phyloP scores from a whole-genome alignment of 1,284 basidiomycete species.

The Irpex sp. region DNA sequence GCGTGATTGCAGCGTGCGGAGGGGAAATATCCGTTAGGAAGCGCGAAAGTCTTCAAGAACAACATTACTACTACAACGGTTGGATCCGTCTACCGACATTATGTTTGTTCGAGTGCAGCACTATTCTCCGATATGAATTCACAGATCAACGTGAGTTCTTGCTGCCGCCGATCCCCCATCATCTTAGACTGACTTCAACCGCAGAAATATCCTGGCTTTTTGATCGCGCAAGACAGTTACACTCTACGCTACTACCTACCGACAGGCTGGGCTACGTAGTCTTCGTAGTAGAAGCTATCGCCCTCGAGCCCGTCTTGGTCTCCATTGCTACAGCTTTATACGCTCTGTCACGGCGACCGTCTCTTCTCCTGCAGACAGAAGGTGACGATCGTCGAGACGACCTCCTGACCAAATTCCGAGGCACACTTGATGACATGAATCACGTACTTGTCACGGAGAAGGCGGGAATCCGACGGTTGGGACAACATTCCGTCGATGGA shows the following conservation, averaged over 20 bases:
- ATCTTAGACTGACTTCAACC: neutral
- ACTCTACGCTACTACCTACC: neutral
- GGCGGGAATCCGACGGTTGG: neutral
- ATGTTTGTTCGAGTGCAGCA: neutral
- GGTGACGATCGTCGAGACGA: neutral
- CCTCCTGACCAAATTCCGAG: neutral
- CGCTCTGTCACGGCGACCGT: neutral
- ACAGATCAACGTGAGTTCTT: neutral
- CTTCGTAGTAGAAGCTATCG: neutral
- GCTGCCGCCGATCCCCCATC: neutral
- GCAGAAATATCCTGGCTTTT: neutral
- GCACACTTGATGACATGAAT: neutral
- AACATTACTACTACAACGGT: neutral
- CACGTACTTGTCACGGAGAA: neutral
- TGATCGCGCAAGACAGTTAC: neutral
- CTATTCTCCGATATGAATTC: neutral
- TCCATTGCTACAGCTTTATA: neutral
- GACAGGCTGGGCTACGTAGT: neutral
- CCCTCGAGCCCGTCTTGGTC: neutral
- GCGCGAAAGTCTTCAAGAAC: neutral
- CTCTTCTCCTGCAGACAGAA: neutral
- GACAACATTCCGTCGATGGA: neutral
- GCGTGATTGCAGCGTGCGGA: neutral
- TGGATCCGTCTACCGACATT: neutral
- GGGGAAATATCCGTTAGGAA: neutral